Conservation (phyloP, 345 rosid genomes). For the Cardamine resedifolia region DNA sequence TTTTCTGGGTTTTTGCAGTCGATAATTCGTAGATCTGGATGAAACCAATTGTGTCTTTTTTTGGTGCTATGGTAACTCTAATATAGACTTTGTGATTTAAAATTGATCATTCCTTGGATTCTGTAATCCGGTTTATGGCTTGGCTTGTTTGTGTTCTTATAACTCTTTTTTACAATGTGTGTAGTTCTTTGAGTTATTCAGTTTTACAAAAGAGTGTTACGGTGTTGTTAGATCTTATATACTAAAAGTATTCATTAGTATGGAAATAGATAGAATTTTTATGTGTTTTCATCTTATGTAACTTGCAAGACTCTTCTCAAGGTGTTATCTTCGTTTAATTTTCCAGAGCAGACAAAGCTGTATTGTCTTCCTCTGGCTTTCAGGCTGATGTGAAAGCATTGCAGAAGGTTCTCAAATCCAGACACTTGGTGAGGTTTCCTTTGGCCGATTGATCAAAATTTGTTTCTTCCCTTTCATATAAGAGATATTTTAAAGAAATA, state of each 20-base stretch:
- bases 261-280: not conserved
- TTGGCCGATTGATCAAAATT: not conserved
- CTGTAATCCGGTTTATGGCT: not conserved
- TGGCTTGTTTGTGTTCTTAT: not conserved
- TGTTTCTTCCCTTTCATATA: not conserved
- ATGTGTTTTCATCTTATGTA: not conserved
- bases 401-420: constrained; percentile 77
- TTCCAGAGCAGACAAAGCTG: constrained; percentile 75
- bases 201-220: not conserved
- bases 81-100: not conserved
- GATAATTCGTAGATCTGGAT: constrained; percentile 18
- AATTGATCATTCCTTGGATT: not conserved
- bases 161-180: not conserved
- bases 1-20: not conserved
- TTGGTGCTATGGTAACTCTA: not conserved
- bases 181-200: not conserved
- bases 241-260: not conserved
- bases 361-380: constrained; percentile 94
- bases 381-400: constrained; percentile 96
- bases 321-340: not conserved
- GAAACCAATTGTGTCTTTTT: not conserved
- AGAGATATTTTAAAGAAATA: not conserved
- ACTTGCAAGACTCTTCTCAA: not conserved
- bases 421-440: constrained; percentile 74
- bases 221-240: not conserved